phyloP scores from a whole-genome alignment of 2,329 filamentous ascomycete species.

The Aureobasidium subglaciale region DNA sequence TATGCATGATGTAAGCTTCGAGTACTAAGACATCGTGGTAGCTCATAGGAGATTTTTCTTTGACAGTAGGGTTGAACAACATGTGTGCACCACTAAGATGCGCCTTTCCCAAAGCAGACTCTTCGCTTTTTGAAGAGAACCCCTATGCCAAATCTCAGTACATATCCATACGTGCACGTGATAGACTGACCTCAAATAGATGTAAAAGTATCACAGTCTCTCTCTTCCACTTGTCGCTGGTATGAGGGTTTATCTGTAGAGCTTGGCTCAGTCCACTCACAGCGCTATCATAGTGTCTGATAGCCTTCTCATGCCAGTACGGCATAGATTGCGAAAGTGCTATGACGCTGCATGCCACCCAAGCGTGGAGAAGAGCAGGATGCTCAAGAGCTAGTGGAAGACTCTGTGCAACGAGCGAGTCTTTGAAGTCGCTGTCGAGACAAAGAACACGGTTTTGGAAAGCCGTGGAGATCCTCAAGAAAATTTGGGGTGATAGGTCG shows the following conservation, averaged over 20 bases:
- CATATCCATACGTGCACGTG: no score
- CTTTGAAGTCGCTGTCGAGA: slow-evolving; percentile 14
- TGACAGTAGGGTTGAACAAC: slow-evolving; percentile 14
- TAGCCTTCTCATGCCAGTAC: slow-evolving; percentile 15
- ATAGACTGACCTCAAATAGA: slow-evolving; percentile 16
- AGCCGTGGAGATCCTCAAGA: slow-evolving; percentile 15
- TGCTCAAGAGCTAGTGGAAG: slow-evolving; percentile 15
- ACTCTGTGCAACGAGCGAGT: slow-evolving; percentile 15
- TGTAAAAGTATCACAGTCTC: slow-evolving; percentile 19
- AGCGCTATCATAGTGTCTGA: slow-evolving; percentile 19
- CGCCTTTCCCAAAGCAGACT: slow-evolving; percentile 6
- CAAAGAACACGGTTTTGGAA: slow-evolving; percentile 18
- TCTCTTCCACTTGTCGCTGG: slow-evolving; percentile 16
- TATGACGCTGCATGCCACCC: slow-evolving; percentile 18
- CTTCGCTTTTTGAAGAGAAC: slow-evolving; percentile 12
- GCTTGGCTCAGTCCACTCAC: slow-evolving; percentile 9
- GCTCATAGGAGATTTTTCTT: background rate
- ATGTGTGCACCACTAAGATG: slow-evolving; percentile 17
- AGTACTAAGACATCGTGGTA: slow-evolving; percentile 18
- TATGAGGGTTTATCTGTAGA: background rate
- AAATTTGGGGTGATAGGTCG: slow-evolving; percentile 13
- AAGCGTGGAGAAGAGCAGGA: slow-evolving; percentile 19
- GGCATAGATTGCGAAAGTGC: slow-evolving; percentile 8
- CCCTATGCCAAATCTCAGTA: background rate
- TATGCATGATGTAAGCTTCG: slow-evolving; percentile 21